Percentiles rank a stretch among this genome's conserved stretches.
Conservation (phyloP, 2,329 filamentous ascomycete species). For the Aureobasidium sp. region DNA sequence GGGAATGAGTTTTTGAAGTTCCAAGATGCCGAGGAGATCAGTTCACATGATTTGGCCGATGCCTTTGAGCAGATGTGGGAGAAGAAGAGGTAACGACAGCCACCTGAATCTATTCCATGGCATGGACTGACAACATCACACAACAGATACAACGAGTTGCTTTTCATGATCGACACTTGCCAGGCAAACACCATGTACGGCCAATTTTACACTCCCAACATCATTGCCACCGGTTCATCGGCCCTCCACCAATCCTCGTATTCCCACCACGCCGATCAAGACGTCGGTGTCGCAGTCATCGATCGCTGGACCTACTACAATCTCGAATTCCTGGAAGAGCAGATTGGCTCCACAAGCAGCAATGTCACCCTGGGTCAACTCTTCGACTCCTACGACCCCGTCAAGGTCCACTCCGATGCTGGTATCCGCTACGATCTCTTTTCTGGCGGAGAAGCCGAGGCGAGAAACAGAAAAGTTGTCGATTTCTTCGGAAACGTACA, state of each 20-base stretch:
- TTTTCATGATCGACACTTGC: slow-evolving; percentile 99
- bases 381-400: slow-evolving; percentile 96
- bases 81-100: slow-evolving; percentile 80
- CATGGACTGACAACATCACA: neutral
- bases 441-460: slow-evolving; percentile 80
- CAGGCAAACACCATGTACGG: slow-evolving; percentile 99
- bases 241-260: slow-evolving; percentile 98
- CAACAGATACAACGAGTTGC: slow-evolving; percentile 83
- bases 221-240: slow-evolving; percentile 97
- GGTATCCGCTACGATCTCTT: slow-evolving; percentile 98
- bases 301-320: slow-evolving; percentile 99
- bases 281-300: slow-evolving; percentile 98
- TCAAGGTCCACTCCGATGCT: slow-evolving; percentile 93
- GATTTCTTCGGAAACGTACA: slow-evolving; percentile 99
- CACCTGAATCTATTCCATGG: neutral
- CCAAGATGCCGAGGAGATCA: slow-evolving; percentile 98
- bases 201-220: slow-evolving; percentile 98
- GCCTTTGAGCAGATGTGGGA: slow-evolving; percentile 99
- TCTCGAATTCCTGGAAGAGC: slow-evolving; percentile 93
- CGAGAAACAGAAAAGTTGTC: slow-evolving; percentile 83
- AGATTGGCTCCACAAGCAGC: slow-evolving; percentile 85
- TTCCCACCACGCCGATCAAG: slow-evolving; percentile 97
- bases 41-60: slow-evolving; percentile 94
- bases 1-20: slow-evolving; percentile 99
- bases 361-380: slow-evolving; percentile 94